phyloP scores from a whole-genome alignment of 2,329 filamentous ascomycete species.

The Colletotrichum sp. region DNA sequence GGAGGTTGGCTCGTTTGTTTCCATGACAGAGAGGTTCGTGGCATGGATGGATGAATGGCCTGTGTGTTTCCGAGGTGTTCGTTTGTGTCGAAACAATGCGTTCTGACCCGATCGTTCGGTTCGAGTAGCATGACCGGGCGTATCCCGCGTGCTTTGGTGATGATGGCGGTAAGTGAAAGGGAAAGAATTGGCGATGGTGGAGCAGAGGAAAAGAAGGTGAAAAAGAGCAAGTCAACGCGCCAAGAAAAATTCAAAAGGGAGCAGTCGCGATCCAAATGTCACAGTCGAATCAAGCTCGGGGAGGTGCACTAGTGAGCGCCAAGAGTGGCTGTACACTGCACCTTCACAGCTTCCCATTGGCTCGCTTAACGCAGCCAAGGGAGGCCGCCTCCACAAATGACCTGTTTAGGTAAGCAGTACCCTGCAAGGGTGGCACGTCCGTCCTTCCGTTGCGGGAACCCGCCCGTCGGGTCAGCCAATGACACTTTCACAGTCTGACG shows the following conservation, averaged over 20 bases:
- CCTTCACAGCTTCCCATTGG: neutral
- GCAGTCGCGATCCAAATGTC: neutral
- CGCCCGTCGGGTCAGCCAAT: neutral
- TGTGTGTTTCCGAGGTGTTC: neutral
- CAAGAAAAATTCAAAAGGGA: neutral
- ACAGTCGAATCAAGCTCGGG: conserved; percentile 17
- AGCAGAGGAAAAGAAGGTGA: neutral
- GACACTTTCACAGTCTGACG: neutral
- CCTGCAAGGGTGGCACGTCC: neutral
- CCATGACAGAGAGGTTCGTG: neutral
- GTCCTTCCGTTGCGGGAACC: neutral
- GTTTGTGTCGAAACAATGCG: neutral
- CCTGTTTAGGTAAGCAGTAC: neutral
- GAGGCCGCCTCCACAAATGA: neutral
- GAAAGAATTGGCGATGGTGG: neutral
- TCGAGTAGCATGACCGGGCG: neutral
- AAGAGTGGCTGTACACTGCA: conserved; percentile 12
- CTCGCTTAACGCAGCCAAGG: neutral
- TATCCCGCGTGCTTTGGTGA: neutral
- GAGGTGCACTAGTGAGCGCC: neutral
- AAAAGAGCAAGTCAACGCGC: neutral
- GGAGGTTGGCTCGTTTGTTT: neutral
- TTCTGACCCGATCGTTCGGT: neutral
- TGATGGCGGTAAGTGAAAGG: neutral
- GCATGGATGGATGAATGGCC: neutral